These are phyloP conservation scores for Puccinia hordei DNA, from an alignment of 1,284 basidiomycete genomes.

Conservation along the genomic window DNA sequence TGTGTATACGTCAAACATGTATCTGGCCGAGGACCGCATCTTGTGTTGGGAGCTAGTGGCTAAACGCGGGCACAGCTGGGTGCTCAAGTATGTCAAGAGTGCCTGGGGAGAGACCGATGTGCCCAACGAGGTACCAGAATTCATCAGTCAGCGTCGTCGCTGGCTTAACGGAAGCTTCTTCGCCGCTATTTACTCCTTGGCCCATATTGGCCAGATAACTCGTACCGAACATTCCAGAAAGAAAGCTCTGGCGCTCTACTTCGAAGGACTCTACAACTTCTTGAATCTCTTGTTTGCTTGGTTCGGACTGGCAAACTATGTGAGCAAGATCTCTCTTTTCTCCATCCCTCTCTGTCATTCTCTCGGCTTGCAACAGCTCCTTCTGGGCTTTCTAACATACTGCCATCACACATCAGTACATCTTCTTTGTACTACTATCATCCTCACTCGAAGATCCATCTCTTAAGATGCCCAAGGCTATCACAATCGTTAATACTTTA, in stretches of 20 bases:
- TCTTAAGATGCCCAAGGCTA: conserved; percentile 68
- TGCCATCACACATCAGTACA: conserved; percentile 64
- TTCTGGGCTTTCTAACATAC: conserved; percentile 19
- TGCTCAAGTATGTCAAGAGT: conserved; percentile 92
- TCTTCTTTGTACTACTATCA: conserved; percentile 90
- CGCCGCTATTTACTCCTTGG: conserved; percentile 68
- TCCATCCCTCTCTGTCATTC: too few species aligned
- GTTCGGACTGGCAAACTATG: conserved; percentile 73
- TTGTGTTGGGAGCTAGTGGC: conserved; percentile 95
- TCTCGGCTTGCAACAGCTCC: neutral
- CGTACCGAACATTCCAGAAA: conserved; percentile 77
- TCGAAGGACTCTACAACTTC: conserved; percentile 83
- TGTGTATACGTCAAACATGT: conserved; percentile 79
- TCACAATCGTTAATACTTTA: conserved; percentile 76
- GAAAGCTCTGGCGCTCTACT: conserved; percentile 73
- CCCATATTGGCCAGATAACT: conserved; percentile 78
- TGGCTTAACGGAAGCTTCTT: conserved; percentile 97
- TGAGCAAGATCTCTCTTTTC: conserved; percentile 58
- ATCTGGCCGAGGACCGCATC: conserved; percentile 70
- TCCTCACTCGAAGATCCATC: conserved; percentile 77
- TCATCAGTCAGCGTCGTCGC: conserved; percentile 86
- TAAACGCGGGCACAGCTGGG: conserved; percentile 84
- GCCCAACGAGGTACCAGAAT: conserved; percentile 88
- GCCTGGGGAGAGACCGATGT: conserved; percentile 97
- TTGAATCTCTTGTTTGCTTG: conserved; percentile 87